Base-by-base conservation (phyloP, 306 rosid genomes). In the Potentilla sterilis region DNA sequence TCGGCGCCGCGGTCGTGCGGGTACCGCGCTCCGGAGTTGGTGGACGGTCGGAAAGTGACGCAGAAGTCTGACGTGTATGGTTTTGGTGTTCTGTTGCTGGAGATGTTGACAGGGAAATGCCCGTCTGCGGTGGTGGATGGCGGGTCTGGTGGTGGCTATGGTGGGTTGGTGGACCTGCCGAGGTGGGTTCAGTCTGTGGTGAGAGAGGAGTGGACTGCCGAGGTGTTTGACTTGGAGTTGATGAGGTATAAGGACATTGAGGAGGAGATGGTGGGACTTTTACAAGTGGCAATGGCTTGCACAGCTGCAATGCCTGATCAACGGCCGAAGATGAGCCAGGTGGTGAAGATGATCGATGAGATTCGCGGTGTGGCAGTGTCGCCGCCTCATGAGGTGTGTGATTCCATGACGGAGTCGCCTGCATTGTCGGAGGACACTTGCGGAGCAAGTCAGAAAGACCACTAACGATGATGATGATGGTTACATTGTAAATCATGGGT, bases 141-240 rank as follows among this genome's bases (percentile, higher is more conserved):
- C 40, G 96, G 86, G 46, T 61, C 82, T 21, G 88, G 87, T 5
- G 43, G 83, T 32, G 91, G 86, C 0, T 83, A 65, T 49, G 86
- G 81, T 2, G 91, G 85, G 44, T 83, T 43, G 4, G 69, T 86
- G 65, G 97, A 93, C 34, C 86, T 93, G 0, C 97, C 96, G 0
- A 64, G 88, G 81, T 93, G 97, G 98, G 97, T 93, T 0, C 92
- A 90, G 79, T 93, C 98, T 0, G 98, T 93, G 78, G 98, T 88
- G 61, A 85, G 96, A 21, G 98, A 89, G 79, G 92, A 93, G 28
- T 93, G 98, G 98, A 93, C 96, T 63, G 96, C 97, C 11, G 98
- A 93, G 83, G 98, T 93, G 32, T 93, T 93, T 63, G 98, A 93
- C 80, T 81, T 93, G 68, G 98, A 93, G 87, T 80, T 93, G 72